Evolutionary conservation across 805 yeast genomes (phyloP).

Genomic region (Pichia deserticola): DNA sequence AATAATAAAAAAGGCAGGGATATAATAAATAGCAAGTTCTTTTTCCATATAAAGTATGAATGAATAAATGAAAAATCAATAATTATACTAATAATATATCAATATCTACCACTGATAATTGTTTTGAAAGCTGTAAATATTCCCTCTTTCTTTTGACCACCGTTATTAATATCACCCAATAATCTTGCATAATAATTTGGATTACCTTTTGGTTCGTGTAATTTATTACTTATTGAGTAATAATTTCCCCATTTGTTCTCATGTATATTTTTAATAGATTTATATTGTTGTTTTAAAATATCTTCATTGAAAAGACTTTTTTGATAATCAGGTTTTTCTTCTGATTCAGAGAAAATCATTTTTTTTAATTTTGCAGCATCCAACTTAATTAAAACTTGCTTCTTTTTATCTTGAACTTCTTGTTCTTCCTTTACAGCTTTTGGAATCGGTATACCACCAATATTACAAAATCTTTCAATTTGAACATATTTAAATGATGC

Average conservation of each 20-base stretch:
- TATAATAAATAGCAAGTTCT: too few relatives aligned
- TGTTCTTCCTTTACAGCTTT: slow-evolving; percentile 31
- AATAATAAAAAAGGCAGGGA: too few relatives aligned
- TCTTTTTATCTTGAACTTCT: slow-evolving; percentile 28
- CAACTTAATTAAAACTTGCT: slow-evolving; percentile 28
- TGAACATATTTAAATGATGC: slow-evolving; percentile 66
- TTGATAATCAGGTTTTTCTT: slow-evolving; percentile 34
- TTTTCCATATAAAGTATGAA: too few relatives aligned
- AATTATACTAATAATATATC: neutral
- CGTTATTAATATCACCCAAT: slow-evolving; percentile 50
- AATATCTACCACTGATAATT: slow-evolving; percentile 65
- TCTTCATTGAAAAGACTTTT: slow-evolving; percentile 45
- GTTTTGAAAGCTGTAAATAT: slow-evolving; percentile 61
- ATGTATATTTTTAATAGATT: slow-evolving; percentile 48
- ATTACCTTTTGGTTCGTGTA: slow-evolving; percentile 77
- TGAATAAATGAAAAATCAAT: neutral
- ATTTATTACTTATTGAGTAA: slow-evolving; percentile 57
- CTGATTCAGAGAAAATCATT: slow-evolving; percentile 29
- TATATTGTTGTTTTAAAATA: slow-evolving; percentile 44
- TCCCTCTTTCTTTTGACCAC: slow-evolving; percentile 63
- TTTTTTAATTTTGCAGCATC: slow-evolving; percentile 32
- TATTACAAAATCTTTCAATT: slow-evolving; percentile 44
- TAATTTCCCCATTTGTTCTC: slow-evolving; percentile 56
- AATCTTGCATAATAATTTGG: slow-evolving; percentile 71
- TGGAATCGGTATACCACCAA: slow-evolving; percentile 40